A percentile compares a stretch with the other conserved stretches of the same genome.
These are phyloP conservation scores for Fusarium haematococcum DNA, from an alignment of 2,329 filamentous ascomycete genomes.

Conservation along the genomic window DNA sequence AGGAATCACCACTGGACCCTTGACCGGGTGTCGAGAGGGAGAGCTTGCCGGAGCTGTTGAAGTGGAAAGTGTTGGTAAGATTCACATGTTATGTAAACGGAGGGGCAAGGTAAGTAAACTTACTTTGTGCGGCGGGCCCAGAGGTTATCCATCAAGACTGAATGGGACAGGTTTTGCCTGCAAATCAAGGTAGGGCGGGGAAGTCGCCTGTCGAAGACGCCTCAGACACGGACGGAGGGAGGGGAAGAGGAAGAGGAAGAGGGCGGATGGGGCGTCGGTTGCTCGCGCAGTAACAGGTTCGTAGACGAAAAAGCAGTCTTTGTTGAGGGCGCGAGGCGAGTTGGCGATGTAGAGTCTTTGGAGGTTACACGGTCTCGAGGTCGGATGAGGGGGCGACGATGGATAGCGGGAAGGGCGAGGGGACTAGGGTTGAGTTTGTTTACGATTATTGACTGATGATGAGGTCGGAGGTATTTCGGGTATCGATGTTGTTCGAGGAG, in stretches of 20 bases:
- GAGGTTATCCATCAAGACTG: constrained; percentile 70
- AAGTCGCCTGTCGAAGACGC: constrained; percentile 40
- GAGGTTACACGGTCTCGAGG: constrained; percentile 32
- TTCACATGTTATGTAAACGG: neutral
- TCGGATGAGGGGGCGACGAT: constrained; percentile 37
- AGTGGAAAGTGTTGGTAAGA: constrained; percentile 26
- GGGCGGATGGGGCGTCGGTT: constrained; percentile 14
- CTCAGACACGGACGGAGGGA: constrained; percentile 23
- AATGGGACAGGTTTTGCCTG: constrained; percentile 40
- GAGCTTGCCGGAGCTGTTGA: constrained; percentile 83
- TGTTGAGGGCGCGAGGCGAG: constrained; percentile 13
- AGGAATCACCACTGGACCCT: constrained; percentile 64
- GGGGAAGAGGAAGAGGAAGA: constrained; percentile 6
- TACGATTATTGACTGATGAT: constrained; percentile 10
- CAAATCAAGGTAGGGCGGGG: constrained; percentile 40
- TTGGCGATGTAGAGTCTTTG: constrained; percentile 29
- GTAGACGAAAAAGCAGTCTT: neutral
- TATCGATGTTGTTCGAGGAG: constrained; percentile 15
- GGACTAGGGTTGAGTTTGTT: constrained; percentile 2
- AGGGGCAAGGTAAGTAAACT: constrained; percentile 48
- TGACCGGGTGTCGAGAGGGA: constrained; percentile 82
- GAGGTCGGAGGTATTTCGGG: constrained; percentile 2
- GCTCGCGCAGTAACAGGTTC: neutral
- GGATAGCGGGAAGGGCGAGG: constrained; percentile 23
- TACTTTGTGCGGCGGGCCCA: constrained; percentile 90